Conservation (phyloP, 495 filamentous ascomycete species). For the Clavariopsis aquatica region DNA sequence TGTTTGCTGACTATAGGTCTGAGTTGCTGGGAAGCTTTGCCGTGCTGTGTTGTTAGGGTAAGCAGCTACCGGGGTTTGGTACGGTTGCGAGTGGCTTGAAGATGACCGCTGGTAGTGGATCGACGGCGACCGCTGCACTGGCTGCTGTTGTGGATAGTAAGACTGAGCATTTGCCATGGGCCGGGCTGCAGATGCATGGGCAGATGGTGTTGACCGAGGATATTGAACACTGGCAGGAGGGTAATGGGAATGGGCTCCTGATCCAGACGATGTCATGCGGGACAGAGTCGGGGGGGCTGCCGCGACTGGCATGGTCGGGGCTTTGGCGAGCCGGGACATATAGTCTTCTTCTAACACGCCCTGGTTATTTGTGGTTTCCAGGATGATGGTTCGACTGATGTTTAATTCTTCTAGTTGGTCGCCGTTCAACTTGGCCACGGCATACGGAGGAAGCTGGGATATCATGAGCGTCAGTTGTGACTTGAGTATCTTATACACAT, state of each 20-base stretch:
- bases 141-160: conserved; percentile 42
- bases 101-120: conserved; percentile 34
- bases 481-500: conserved; percentile 73
- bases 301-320: conserved; percentile 35
- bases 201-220: conserved; percentile 34
- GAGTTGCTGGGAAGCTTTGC: conserved; percentile 23
- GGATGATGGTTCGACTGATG: conserved; percentile 76
- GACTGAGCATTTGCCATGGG: conserved; percentile 27
- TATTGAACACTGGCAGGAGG: conserved; percentile 40
- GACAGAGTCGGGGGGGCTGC: conserved; percentile 26
- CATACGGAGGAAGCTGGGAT: conserved; percentile 76
- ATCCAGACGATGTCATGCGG: conserved; percentile 25
- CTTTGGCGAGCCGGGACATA: conserved; percentile 43
- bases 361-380: conserved; percentile 68
- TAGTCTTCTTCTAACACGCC: conserved; percentile 91
- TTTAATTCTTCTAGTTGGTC: conserved; percentile 79
- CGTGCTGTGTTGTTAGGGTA: conserved; percentile 22
- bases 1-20: conserved; percentile 36
- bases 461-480: conserved; percentile 72
- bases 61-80: conserved; percentile 22
- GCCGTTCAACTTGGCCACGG: conserved; percentile 80
- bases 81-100: conserved; percentile 23
- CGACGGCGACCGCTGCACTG: conserved; percentile 36
- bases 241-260: conserved; percentile 27
- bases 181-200: conserved; percentile 22